Base-by-base conservation (phyloP, 2,329 filamentous ascomycete genomes). In the Penicillium sp. region DNA sequence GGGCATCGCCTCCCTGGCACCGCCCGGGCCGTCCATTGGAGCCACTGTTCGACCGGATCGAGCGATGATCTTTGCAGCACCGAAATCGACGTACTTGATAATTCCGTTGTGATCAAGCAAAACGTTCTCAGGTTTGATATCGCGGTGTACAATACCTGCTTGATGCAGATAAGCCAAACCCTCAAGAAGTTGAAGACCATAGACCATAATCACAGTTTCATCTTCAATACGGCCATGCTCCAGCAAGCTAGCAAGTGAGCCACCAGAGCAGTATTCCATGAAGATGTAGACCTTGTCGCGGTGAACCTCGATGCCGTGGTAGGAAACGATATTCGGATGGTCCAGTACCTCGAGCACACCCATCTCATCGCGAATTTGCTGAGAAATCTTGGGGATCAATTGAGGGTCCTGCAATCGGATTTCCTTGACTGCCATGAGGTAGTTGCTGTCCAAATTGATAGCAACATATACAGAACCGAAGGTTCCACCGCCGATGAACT, bases 271-370 rank as follows among this genome's bases (percentile, higher is more conserved):
- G 74, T 96, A 97, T 73, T 99, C 94, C 94, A 99, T 99, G 71
- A 99, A 99, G 61, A 99, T 97, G 74, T 97, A 99, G n/a, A 99
- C 94, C 68, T 96, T 94, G 79, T 99, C 94, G 57, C 94, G 85
- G 74, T 99, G 94, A 2, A 97, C 94, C 72, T 99, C 94, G 66
- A 99, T 97, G 52, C 94, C 94, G 68, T 94, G 94, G 74, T 99
- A 99, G 8, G 91, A 93, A 18, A 99, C 95, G 55, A 99, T 90
- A 68, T 99, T 99, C 18, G 94, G 94, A 68, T 99, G 94, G 67
- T 99, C 92, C 39, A 99, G 82, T 1, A 97, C 89, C 73, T 97
- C 93, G 42, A 99, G 78, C 4, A 99, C 93, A 45, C 89, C 88
- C 92, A 99, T 97, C 71, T 99, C 94, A 67, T 99, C 94, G 57